Evolutionary conservation across 2,329 filamentous ascomycete genomes (phyloP).

Genomic region (Curvularia verruculosa): DNA sequence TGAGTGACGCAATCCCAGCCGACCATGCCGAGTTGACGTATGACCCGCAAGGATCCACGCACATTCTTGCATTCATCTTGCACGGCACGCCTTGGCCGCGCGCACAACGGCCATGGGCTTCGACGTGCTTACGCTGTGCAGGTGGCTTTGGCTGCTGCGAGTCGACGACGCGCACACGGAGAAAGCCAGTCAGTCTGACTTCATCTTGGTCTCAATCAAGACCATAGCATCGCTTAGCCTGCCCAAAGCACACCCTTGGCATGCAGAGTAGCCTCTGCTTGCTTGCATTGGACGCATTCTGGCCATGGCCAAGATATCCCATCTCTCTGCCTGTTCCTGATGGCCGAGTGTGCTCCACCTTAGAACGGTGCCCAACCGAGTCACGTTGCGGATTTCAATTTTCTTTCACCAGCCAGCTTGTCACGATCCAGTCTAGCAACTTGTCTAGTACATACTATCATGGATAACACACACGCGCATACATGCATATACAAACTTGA

Average conservation of each 20-base stretch:
- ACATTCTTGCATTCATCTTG: no score
- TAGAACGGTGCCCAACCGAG: not conserved
- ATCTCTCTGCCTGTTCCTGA: not conserved
- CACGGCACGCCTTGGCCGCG: slow-evolving; percentile 17
- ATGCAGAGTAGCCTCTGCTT: not conserved
- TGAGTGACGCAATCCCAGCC: slow-evolving; percentile 30
- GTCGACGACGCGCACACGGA: not conserved
- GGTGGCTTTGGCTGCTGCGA: not conserved
- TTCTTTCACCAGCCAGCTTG: not conserved
- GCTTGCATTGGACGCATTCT: slow-evolving; percentile 7
- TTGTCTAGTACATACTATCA: no score
- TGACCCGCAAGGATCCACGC: slow-evolving; percentile 3
- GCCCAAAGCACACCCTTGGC: slow-evolving; percentile 13
- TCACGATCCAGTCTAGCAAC: not conserved
- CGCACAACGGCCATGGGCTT: not conserved
- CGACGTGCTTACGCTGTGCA: not conserved
- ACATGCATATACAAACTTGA: no score
- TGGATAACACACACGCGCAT: not conserved
- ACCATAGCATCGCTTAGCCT: slow-evolving; percentile 7
- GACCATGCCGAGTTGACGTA: slow-evolving; percentile 10
- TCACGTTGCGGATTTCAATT: not conserved
- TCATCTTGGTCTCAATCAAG: not conserved
- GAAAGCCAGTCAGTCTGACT: not conserved
- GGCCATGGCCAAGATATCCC: slow-evolving; percentile 10
- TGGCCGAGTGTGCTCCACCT: not conserved